Base-by-base conservation (phyloP, 306 rosid genomes). In the Corylus avellana region DNA sequence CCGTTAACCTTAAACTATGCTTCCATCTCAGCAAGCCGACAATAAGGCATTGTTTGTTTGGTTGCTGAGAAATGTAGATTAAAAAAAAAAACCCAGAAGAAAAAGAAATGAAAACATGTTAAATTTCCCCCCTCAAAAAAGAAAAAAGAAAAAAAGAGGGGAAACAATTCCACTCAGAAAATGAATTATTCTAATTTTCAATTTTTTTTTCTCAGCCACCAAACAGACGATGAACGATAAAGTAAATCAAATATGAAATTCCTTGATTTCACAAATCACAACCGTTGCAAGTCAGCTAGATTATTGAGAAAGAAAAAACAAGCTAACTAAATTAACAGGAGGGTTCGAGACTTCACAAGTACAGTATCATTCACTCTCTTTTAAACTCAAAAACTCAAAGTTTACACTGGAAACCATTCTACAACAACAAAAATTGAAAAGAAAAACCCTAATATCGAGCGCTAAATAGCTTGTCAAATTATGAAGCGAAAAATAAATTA, bases 61-160 rank as follows among this genome's bases (percentile, higher is more conserved):
- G 51, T 82, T 70, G 77, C 72, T 32, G 59, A 77, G 8, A 83
- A 44, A 75, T 35, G 44, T 77, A 76, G 77, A 71, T 59, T 12
- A 37, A 54, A 54, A 54, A 18, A 70, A 18, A 70, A 18, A 56
- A 56, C 39, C 37, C 8, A 74, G 46, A 77, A 74, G 25, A 8
- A 66, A 66, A 66, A 16, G 8, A 37, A 14, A 67, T 67, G 12
- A 67, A 67, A 37, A 7, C 16, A n/a, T 13, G 39, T 47, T 17
- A 18, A 39, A 67, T 12, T 17, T 17, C 7, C 18, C 18, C 70
- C 46, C 70, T n/a, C 70, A 44, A 64, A 42, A 42, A 42, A 4
- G 0, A 63, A 63, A 35, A 20, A 37, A 37, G 32, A 4, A 35
- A 35, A 12, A 62, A 3, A 37, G 2, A 32, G 7, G 1, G 12